Percentiles rank a stretch among this genome's conserved stretches.
These are phyloP conservation scores for Lodderomyces parapsilosis DNA, from an alignment of 1,139 yeast genomes.

Conservation along the genomic window DNA sequence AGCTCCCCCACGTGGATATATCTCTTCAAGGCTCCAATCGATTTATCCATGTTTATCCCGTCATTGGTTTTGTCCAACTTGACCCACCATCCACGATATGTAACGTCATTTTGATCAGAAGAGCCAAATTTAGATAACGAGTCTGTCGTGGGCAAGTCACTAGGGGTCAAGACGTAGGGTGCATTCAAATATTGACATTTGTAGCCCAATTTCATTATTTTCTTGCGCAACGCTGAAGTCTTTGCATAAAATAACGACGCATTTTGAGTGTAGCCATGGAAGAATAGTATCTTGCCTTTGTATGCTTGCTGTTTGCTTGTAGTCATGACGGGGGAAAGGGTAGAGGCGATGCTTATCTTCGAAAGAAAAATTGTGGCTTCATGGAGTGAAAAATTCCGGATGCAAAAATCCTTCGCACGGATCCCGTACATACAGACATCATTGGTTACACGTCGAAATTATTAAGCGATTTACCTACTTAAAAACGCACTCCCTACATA, in stretches of 20 bases:
- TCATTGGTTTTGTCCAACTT: slow-evolving; percentile 23
- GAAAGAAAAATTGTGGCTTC: background rate
- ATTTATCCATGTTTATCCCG: slow-evolving; percentile 25
- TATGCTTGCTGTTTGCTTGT: slow-evolving; percentile 2
- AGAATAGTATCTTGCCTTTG: slow-evolving; percentile 32
- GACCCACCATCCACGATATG: slow-evolving; percentile 41
- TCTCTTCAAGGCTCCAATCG: slow-evolving; percentile 29
- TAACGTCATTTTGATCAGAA: slow-evolving; percentile 18
- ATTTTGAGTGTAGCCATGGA: slow-evolving; percentile 47
- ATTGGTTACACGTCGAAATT: too few species aligned
- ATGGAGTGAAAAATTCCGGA: background rate
- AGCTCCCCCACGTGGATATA: slow-evolving; percentile 33
- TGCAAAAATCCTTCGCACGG: background rate
- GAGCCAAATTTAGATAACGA: slow-evolving; percentile 44
- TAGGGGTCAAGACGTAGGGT: slow-evolving; percentile 60
- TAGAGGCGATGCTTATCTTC: background rate
- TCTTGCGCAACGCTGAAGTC: slow-evolving; percentile 44
- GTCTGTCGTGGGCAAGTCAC: slow-evolving; percentile 63
- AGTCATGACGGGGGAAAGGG: background rate
- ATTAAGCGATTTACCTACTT: too few species aligned
- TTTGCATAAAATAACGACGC: slow-evolving; percentile 47
- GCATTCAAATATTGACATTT: slow-evolving; percentile 79
- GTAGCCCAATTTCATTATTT: slow-evolving; percentile 36
- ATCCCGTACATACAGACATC: background rate
- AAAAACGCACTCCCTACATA: background rate